phyloP scores from a whole-genome alignment of 345 rosid species.

The Excoecaria cochinchinensis region DNA sequence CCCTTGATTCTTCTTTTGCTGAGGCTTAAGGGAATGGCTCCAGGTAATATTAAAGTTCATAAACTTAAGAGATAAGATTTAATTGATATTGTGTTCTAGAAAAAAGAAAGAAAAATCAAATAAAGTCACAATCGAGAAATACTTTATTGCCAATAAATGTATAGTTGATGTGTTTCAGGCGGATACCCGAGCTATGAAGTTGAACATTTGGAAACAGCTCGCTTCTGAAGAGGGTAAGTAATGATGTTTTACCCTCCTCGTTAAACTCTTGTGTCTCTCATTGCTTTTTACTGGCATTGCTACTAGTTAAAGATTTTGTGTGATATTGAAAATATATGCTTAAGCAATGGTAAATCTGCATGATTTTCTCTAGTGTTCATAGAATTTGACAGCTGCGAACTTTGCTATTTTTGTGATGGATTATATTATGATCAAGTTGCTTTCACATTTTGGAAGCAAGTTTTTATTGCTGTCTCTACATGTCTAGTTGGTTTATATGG shows the following conservation, averaged over 20 bases:
- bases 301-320: background rate
- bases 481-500: background rate
- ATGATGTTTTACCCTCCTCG: background rate
- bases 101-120: background rate
- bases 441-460: background rate
- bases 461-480: background rate
- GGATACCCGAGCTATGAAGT: constrained; percentile 68
- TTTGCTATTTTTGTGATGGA: background rate
- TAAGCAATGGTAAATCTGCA: background rate
- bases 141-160: background rate
- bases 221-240: constrained; percentile 83
- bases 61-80: too few relatives aligned
- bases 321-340: background rate
- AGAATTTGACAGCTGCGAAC: background rate
- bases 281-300: background rate
- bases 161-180: constrained; percentile 51
- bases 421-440: background rate
- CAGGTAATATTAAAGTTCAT: background rate
- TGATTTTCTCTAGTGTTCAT: background rate
- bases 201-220: constrained; percentile 89
- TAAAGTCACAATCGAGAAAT: background rate
- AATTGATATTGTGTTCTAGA: background rate
- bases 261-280: background rate
- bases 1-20: background rate
- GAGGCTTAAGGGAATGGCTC: background rate